Evolutionary conservation across 2,329 filamentous ascomycete genomes (phyloP).

Genomic region (Colletotrichum graminicola): DNA sequence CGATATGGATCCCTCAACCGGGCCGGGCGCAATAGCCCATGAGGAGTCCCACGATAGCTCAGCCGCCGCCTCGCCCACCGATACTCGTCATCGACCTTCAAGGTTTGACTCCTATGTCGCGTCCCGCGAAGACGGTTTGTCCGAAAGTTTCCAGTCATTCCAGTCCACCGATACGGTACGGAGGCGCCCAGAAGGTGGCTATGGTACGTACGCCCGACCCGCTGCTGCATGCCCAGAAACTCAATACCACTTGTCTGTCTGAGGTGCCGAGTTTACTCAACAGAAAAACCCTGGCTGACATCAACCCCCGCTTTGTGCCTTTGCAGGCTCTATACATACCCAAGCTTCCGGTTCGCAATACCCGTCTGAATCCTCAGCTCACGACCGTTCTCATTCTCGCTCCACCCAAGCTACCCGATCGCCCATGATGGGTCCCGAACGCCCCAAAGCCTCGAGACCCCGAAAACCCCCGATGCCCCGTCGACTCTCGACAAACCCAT

Average conservation of each 20-base stretch:
- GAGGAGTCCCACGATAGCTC: slow-evolving; percentile 54
- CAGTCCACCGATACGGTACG: slow-evolving; percentile 72
- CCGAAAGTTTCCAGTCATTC: slow-evolving; percentile 69
- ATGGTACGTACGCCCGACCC: slow-evolving; percentile 61
- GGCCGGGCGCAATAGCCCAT: slow-evolving; percentile 51
- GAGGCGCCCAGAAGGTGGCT: slow-evolving; percentile 66
- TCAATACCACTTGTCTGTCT: slow-evolving; percentile 34
- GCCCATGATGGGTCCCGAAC: slow-evolving; percentile 60
- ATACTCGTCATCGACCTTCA: slow-evolving; percentile 58
- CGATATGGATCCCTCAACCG: slow-evolving; percentile 60
- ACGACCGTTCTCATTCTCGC: slow-evolving; percentile 56
- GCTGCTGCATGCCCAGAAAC: slow-evolving; percentile 41
- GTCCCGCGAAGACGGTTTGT: slow-evolving; percentile 58
- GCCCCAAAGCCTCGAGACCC: slow-evolving; percentile 64
- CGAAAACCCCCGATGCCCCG: slow-evolving; percentile 81
- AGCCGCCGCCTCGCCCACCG: slow-evolving; percentile 61
- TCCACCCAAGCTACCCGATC: slow-evolving; percentile 56
- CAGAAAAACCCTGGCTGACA: slow-evolving; percentile 35
- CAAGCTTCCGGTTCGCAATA: slow-evolving; percentile 44
- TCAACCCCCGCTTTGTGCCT: slow-evolving; percentile 20
- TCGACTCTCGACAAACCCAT: slow-evolving; percentile 77
- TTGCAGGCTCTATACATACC: slow-evolving; percentile 41
- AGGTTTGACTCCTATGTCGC: slow-evolving; percentile 52
- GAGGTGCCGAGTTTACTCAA: slow-evolving; percentile 36
- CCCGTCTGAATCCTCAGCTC: slow-evolving; percentile 52